Percentiles rank a stretch among this genome's conserved stretches.
Evolutionary conservation across 2,329 filamentous ascomycete genomes (phyloP).

Genomic region (Colletotrichum sp.): DNA sequence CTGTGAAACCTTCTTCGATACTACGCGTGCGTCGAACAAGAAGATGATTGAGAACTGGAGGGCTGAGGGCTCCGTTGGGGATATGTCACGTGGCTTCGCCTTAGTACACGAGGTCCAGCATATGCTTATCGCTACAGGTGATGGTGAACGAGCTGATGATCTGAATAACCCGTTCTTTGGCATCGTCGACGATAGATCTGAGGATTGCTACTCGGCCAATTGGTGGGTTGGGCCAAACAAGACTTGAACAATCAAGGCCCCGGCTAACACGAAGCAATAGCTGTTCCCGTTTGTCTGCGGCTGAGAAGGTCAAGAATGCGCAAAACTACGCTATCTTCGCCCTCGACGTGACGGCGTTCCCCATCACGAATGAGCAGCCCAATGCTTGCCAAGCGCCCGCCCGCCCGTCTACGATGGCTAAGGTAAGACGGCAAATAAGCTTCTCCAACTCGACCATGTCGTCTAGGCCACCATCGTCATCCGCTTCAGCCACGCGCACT

Average conservation of each 20-base stretch:
- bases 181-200: not conserved
- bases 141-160: not conserved
- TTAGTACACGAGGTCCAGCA: not conserved
- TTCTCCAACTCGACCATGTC: not conserved
- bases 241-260: not conserved
- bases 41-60: not conserved
- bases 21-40: not conserved
- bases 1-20: not conserved
- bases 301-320: not conserved
- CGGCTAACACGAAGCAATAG: rapidly evolving
- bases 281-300: not conserved
- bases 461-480: not conserved
- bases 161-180: not conserved
- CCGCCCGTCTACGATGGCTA: not conserved
- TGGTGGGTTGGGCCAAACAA: rapidly evolving
- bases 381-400: not conserved
- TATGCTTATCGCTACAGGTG: not conserved
- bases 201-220: not conserved
- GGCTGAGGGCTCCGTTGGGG: not conserved
- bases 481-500: rapidly evolving
- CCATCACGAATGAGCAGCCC: not conserved
- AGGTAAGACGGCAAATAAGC: not conserved
- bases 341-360: not conserved
- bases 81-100: not conserved
- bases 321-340: not conserved